phyloP scores from a whole-genome alignment of 2,329 filamentous ascomycete genomes.

The Rutstroemia sp. region DNA sequence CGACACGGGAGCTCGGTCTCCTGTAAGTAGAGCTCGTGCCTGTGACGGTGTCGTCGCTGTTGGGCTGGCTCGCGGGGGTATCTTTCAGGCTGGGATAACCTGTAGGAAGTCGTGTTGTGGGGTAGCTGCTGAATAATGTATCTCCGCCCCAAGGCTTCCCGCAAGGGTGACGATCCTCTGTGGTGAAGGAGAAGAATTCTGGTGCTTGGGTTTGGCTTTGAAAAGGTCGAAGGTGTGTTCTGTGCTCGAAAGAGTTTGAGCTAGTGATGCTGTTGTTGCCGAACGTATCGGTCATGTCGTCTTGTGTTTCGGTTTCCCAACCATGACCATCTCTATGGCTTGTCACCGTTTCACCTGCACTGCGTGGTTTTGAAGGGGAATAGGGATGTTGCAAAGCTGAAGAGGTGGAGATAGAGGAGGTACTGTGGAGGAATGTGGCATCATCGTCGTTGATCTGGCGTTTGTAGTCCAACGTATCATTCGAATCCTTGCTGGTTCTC shows the following conservation, averaged over 20 bases:
- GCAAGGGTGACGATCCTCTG: not conserved
- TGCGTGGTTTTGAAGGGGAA: conserved; percentile 25
- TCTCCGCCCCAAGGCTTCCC: conserved; percentile 23
- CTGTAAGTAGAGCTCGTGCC: not conserved
- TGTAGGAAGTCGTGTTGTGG: conserved; percentile 14
- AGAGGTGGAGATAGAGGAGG: conserved; percentile 16
- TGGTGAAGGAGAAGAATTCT: conserved; percentile 22
- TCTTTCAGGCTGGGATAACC: not conserved
- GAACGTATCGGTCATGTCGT: conserved; percentile 23
- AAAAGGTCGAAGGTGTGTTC: conserved; percentile 6
- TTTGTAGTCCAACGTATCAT: conserved; percentile 36
- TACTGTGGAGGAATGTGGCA: conserved; percentile 17
- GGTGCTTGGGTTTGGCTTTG: conserved; percentile 10
- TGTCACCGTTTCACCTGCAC: conserved; percentile 29
- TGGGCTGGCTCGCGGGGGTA: conserved; percentile 14
- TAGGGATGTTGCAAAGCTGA: conserved; percentile 13
- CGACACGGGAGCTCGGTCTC: not conserved
- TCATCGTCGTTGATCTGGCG: conserved; percentile 12
- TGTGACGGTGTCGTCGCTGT: conserved; percentile 18
- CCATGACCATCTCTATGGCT: conserved; percentile 29
- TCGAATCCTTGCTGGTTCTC: conserved; percentile 42
- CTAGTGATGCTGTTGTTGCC: conserved; percentile 19
- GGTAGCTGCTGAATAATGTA: conserved; percentile 20
- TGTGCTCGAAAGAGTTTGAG: conserved; percentile 16
- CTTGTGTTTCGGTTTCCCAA: conserved; percentile 28